Evolutionary conservation across 2,329 filamentous ascomycete species (phyloP).

Genomic region (Aspergillus fijiensis): DNA sequence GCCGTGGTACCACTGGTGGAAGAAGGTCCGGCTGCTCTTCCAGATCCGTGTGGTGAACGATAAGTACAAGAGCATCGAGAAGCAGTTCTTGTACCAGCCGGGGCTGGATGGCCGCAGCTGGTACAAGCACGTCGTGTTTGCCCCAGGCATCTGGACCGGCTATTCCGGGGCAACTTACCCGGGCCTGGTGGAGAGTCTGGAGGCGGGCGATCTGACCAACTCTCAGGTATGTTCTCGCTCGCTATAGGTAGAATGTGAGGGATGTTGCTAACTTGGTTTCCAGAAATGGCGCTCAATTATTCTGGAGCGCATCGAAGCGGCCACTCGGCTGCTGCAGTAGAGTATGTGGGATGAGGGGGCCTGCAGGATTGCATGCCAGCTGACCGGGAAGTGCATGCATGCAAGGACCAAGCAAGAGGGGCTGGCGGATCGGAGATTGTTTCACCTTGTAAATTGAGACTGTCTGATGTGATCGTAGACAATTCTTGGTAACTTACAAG

Average conservation of each 20-base stretch:
- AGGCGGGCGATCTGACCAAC: slow-evolving; percentile 49
- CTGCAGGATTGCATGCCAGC: background rate
- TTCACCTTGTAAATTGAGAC: background rate
- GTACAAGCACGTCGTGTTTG: slow-evolving; percentile 96
- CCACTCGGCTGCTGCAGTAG: slow-evolving; percentile 31
- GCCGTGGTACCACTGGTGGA: slow-evolving; percentile 77
- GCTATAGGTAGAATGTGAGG: background rate
- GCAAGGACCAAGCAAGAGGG: background rate
- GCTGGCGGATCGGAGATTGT: background rate
- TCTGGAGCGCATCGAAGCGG: slow-evolving; percentile 36
- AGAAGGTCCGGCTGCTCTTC: slow-evolving; percentile 63
- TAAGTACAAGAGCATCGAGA: slow-evolving; percentile 81
- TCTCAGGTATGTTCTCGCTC: slow-evolving; percentile 48
- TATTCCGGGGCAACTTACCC: slow-evolving; percentile 74
- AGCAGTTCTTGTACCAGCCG: slow-evolving; percentile 70
- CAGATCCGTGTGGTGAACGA: slow-evolving; percentile 68
- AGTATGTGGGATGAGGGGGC: background rate
- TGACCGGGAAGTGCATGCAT: background rate
- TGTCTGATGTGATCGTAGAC: background rate
- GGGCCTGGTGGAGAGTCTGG: slow-evolving; percentile 62
- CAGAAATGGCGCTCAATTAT: slow-evolving; percentile 46
- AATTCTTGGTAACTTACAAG: no score
- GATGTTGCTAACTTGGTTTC: background rate
- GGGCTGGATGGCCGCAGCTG: slow-evolving; percentile 78
- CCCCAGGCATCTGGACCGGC: slow-evolving; percentile 86